These are phyloP conservation scores for Echites panduratus DNA, from an alignment of 257 asterid species.

Conservation along the genomic window DNA sequence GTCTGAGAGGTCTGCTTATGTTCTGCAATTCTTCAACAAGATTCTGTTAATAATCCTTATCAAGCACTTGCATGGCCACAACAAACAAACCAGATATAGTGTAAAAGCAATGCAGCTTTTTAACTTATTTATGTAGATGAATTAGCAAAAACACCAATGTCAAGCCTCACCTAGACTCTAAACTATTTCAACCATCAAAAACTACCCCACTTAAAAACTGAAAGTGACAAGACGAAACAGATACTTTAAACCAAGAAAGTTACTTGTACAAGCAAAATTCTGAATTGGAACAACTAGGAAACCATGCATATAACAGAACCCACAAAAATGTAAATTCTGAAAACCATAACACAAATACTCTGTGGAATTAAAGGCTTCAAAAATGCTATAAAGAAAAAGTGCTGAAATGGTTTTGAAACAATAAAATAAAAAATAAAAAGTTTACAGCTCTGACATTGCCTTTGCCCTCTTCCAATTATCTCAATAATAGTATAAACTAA, in stretches of 20 bases:
- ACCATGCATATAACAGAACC: neutral
- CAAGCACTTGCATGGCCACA: neutral
- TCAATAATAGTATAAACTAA: neutral
- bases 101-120: neutral
- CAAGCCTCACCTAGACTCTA: neutral
- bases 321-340: neutral
- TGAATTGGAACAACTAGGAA: neutral
- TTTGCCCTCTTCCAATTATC: neutral
- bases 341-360: too few relatives aligned
- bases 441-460: neutral
- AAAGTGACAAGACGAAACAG: neutral
- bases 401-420: neutral
- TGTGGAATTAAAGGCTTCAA: neutral
- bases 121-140: neutral
- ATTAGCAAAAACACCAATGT: neutral
- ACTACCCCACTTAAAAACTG: neutral
- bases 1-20: neutral
- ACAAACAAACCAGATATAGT: neutral
- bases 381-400: too few relatives aligned
- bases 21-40: neutral
- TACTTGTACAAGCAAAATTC: neutral
- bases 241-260: neutral
- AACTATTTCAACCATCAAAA: too few relatives aligned
- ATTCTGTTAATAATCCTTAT: neutral
- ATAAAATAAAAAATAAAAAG: neutral